These are phyloP conservation scores for Odontarrhena argentea DNA, from an alignment of 345 rosid species.

Conservation along the genomic window DNA sequence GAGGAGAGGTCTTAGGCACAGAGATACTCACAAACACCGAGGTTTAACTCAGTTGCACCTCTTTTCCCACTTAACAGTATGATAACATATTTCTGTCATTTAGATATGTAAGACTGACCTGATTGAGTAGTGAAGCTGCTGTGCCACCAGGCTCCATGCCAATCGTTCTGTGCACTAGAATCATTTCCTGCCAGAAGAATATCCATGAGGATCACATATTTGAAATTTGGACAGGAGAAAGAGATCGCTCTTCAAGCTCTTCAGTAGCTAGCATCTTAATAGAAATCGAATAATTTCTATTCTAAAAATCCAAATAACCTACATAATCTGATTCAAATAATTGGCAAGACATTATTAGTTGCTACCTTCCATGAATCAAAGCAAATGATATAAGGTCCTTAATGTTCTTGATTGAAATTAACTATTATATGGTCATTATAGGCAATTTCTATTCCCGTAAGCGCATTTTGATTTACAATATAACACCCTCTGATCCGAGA, in stretches of 20 bases:
- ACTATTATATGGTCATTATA: not conserved
- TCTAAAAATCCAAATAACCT: not conserved
- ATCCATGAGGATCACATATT: constrained; percentile 20
- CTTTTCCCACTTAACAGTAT: constrained; percentile 1
- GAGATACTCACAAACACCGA: constrained; percentile 1
- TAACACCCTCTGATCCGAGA: constrained; percentile 21
- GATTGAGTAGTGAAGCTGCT: constrained; percentile 66
- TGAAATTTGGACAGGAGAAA: constrained; percentile 6
- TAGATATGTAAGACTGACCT: constrained; percentile 48
- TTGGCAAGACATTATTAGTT: constrained; percentile 1
- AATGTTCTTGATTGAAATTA: constrained; percentile 6
- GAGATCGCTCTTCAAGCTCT: constrained; percentile 16
- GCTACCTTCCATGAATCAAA: constrained; percentile 4
- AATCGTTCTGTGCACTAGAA: constrained; percentile 85
- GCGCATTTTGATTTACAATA: not conserved
- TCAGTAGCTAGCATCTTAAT: constrained; percentile 24
- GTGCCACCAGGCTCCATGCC: constrained; percentile 99
- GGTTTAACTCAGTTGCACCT: not conserved
- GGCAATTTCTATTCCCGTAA: not conserved
- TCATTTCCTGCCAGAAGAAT: constrained; percentile 65
- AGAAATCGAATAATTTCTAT: constrained; percentile 6
- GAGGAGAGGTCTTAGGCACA: constrained; percentile 5
- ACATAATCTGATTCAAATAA: not conserved
- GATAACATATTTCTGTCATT: constrained; percentile 20
- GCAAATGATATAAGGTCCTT: not conserved